Conservation (phyloP, 1,284 basidiomycete genomes). For the Heterobasidion annosum region DNA sequence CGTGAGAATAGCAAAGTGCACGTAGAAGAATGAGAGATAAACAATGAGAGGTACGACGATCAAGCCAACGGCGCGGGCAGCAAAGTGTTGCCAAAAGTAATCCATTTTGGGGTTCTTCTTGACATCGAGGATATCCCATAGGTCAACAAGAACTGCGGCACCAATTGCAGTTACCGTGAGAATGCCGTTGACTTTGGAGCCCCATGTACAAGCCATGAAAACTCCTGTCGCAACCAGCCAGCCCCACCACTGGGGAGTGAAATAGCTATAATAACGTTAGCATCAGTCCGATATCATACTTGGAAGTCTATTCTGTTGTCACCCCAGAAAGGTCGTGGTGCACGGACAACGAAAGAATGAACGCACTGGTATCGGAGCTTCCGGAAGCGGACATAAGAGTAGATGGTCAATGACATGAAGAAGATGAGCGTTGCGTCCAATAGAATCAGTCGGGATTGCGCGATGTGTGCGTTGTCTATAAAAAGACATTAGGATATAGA, state of each 20-base stretch:
- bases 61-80: slow-evolving; percentile 79
- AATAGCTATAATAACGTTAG: slow-evolving; percentile 50
- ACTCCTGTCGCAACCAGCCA: slow-evolving; percentile 91
- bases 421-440: slow-evolving; percentile 93
- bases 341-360: not conserved
- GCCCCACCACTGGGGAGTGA: slow-evolving; percentile 86
- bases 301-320: not conserved
- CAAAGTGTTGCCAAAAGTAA: slow-evolving; percentile 85
- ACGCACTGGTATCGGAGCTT: slow-evolving; percentile 86
- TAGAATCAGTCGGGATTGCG: slow-evolving; percentile 93
- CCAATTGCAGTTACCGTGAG: slow-evolving; percentile 90
- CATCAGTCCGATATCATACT: slow-evolving; percentile 1
- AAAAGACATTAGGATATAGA: not conserved
- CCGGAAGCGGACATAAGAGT: slow-evolving; percentile 93
- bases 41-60: slow-evolving; percentile 84
- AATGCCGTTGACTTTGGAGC: slow-evolving; percentile 97
- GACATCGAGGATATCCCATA: slow-evolving; percentile 93
- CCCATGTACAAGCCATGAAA: slow-evolving; percentile 93
- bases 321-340: not conserved
- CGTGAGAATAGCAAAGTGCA: slow-evolving; percentile 90
- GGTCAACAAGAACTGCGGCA: slow-evolving; percentile 83
- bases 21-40: slow-evolving; percentile 95
- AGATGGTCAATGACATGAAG: slow-evolving; percentile 92
- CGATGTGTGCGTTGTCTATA: slow-evolving; percentile 91
- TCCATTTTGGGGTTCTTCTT: slow-evolving; percentile 83